Conservation (phyloP, 2,329 filamentous ascomycete species). For the Graphilbum fragrans region DNA sequence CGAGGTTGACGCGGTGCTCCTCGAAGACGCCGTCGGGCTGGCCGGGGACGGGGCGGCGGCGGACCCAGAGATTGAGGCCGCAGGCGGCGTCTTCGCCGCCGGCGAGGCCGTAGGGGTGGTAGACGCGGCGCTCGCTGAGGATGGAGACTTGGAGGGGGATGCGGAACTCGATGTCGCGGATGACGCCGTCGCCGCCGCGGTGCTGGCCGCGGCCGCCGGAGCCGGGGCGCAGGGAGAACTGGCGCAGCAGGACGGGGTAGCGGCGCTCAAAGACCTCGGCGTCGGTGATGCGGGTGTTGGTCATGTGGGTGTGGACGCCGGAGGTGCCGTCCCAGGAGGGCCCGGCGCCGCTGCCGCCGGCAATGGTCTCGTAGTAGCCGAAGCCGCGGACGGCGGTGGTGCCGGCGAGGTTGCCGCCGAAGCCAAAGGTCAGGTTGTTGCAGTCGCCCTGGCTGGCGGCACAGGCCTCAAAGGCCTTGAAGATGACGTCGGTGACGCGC, state of each 20-base stretch:
- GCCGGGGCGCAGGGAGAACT: conserved; percentile 16
- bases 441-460: conserved; percentile 19
- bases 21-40: conserved; percentile 27
- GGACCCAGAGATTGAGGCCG: conserved; percentile 11
- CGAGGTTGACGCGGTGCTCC: conserved; percentile 57
- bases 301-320: conserved; percentile 19
- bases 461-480: conserved; percentile 16
- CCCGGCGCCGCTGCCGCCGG: conserved; percentile 21
- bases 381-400: conserved; percentile 14
- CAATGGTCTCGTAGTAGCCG: conserved; percentile 21
- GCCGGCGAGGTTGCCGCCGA: conserved; percentile 3
- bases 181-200: conserved; percentile 21
- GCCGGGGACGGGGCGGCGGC: conserved; percentile 22
- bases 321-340: conserved; percentile 16
- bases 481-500: conserved; percentile 67
- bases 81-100: conserved; percentile 16
- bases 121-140: conserved; percentile 22
- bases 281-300: conserved; percentile 21
- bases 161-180: conserved; percentile 22
- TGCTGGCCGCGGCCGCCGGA: conserved; percentile 19
- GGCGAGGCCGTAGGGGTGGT: conserved; percentile 21
- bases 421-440: conserved; percentile 22
- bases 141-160: conserved; percentile 12
- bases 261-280: conserved; percentile 21
- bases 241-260: conserved; percentile 20